Evolutionary conservation across 805 yeast genomes (phyloP).

Genomic region (Candida ponderosae): DNA sequence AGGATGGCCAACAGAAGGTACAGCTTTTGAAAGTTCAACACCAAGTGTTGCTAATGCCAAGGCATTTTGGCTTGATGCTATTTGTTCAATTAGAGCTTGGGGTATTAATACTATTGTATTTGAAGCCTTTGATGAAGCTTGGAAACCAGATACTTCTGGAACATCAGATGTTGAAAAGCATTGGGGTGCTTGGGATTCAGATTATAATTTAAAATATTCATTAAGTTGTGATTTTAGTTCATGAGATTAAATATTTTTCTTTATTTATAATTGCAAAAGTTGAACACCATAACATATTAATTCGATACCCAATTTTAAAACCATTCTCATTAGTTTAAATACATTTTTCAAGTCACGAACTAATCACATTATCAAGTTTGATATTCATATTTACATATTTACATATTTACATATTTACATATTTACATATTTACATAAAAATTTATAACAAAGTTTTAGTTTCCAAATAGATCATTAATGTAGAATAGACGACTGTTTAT

Average conservation of each 20-base stretch:
- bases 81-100: slow-evolving; percentile 94
- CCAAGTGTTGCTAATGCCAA: slow-evolving; percentile 74
- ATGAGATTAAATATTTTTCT: slow-evolving; percentile 1
- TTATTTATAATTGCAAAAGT: neutral
- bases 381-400: no score
- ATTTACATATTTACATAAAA: no score
- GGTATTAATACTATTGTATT: slow-evolving; percentile 88
- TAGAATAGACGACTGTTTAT: no score
- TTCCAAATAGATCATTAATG: no score
- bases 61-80: slow-evolving; percentile 76
- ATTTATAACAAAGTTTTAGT: no score
- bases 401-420: no score
- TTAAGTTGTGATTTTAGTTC: slow-evolving; percentile 39
- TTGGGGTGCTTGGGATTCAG: slow-evolving; percentile 84
- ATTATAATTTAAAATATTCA: slow-evolving; percentile 37
- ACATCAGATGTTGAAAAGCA: slow-evolving; percentile 81
- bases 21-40: slow-evolving; percentile 52
- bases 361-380: no score
- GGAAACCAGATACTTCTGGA: slow-evolving; percentile 92
- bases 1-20: slow-evolving; percentile 93
- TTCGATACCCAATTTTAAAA: no score
- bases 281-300: no score
- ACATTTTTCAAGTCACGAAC: no score
- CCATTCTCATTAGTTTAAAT: no score
- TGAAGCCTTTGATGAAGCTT: slow-evolving; percentile 92